Base-by-base conservation (phyloP, 257 asterid genomes). In the Misopates orontium region DNA sequence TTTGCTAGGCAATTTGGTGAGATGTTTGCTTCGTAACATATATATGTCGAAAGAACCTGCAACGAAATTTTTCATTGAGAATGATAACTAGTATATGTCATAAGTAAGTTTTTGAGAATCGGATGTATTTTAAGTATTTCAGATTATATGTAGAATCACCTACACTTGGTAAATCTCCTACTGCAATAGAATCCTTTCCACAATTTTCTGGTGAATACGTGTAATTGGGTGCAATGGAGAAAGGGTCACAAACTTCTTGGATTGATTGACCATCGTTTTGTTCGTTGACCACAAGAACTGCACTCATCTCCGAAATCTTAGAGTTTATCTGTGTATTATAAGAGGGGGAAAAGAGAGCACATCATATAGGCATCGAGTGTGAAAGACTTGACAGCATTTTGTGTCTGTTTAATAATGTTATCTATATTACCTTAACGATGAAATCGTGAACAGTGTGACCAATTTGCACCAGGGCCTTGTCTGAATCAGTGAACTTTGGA, bases 211-310 rank as follows among this genome's bases (percentile, higher is more conserved):
- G 87, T 13, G 75, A 64, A 65, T 74, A 83, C 57, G 72, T 69
- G 72, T 78, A 80, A 66, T 78, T 48, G 49, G 89, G 89, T 62
- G 87, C 79, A 56, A 66, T 68, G 3, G 83, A 59, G 55, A 83
- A 85, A 62, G 87, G 87, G 56, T 85, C 73, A 39, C 87, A 85
- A 41, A 85, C 44, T 69, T 73, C 71, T 8, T 54, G 57, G 44
- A 73, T 22, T 28, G 53, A 17, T 16, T 6, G 24, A 19, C 70
- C 71, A 9, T 55, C 78, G 14, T 70, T 45, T 0, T 28, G 76
- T 62, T 58, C 73, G 11, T 57, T 53, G 1, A 48, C 10, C 22
- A 42, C 68, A 22, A 79, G 25, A 12, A 72, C 76, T 70, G 70
- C 61, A 56, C 53, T 31, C 17, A 79, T 20, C 44, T 69, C 76